Base-by-base conservation (phyloP, 2,329 filamentous ascomycete species). In the Fusarium sacchari region DNA sequence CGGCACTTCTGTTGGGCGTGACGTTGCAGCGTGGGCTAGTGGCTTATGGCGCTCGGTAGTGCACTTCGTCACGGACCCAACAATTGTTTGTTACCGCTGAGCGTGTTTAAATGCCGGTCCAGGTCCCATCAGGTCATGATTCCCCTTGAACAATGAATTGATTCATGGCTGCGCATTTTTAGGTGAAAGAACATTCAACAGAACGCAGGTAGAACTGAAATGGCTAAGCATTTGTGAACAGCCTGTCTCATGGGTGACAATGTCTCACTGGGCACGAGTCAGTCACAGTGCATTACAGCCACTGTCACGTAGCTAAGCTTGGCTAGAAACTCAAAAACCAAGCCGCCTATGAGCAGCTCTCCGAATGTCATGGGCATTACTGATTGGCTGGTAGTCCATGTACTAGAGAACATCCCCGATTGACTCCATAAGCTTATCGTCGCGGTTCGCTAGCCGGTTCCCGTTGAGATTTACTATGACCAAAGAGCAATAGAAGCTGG, bases 401-500 rank as follows among this genome's bases (percentile, higher is more conserved):
- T 14, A 11, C 3, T 2, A 12, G 4, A 17, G 0, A 7, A 6
- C 13, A 22, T 28, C 18, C 14, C 0, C 24, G 13, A 53, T 37
- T 13, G 14, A 53, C 18, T 22, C 18, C 49, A 28, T 7, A 28
- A 7, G 13, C 18, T 53, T 53, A 53, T 37, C n/a, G 24, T 22
- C 24, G 12, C 22, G 47, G 30, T 4, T 22, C 0, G 3, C 1
- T 52, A 32, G 32, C 32, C n/a, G 32, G 9, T 12, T 17, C 12
- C 13, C n/a, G 47, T 34, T 1, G 3, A 26, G 32, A n/a, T 32
- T 49, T n/a, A n/a, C 28, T 11, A 52, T 26, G 0, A 36, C n/a
- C 7, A 26, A 22, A 52, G 3, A 26, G 30, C n/a, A 3, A 24
- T 20, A 24, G 30, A 14, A 20, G 30, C 17, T 2, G 1, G 10